Evolutionary conservation across 2,329 filamentous ascomycete species (phyloP).

Genomic region (Shiraia bambusicola): DNA sequence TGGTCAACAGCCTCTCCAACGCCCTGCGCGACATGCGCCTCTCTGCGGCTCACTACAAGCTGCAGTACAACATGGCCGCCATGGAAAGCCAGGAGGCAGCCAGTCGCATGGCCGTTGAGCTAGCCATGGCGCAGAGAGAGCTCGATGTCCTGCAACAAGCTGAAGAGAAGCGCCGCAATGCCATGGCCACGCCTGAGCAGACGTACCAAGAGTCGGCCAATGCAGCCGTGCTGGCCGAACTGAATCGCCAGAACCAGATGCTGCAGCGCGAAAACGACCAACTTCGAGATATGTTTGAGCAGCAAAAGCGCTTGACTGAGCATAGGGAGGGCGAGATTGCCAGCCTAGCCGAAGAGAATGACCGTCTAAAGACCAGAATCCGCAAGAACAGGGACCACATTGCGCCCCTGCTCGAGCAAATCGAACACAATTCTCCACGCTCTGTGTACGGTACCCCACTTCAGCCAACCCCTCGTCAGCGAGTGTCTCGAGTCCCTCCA

Average conservation of each 20-base stretch:
- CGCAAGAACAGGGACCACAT: conserved; percentile 88
- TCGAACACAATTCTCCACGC: conserved; percentile 69
- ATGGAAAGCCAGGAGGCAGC: conserved; percentile 83
- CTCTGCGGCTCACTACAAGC: conserved; percentile 83
- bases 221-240: conserved; percentile 52
- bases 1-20: conserved; percentile 55
- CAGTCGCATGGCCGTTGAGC: conserved; percentile 85
- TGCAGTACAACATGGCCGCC: conserved; percentile 81
- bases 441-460: conserved; percentile 56
- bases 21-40: conserved; percentile 70
- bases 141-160: conserved; percentile 78
- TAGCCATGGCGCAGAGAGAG: conserved; percentile 86
- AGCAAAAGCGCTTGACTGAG: conserved; percentile 76
- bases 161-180: conserved; percentile 65
- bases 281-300: conserved; percentile 65
- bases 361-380: conserved; percentile 77
- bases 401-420: conserved; percentile 51
- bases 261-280: conserved; percentile 66
- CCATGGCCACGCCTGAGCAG: conserved; percentile 56
- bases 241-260: conserved; percentile 60
- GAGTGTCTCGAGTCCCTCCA: conserved; percentile 32
- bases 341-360: conserved; percentile 71
- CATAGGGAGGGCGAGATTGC: conserved; percentile 74
- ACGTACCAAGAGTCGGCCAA: conserved; percentile 61
- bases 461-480: conserved; percentile 49